Conservation (phyloP, 2,329 filamentous ascomycete species). For the Penicillium sp. region DNA sequence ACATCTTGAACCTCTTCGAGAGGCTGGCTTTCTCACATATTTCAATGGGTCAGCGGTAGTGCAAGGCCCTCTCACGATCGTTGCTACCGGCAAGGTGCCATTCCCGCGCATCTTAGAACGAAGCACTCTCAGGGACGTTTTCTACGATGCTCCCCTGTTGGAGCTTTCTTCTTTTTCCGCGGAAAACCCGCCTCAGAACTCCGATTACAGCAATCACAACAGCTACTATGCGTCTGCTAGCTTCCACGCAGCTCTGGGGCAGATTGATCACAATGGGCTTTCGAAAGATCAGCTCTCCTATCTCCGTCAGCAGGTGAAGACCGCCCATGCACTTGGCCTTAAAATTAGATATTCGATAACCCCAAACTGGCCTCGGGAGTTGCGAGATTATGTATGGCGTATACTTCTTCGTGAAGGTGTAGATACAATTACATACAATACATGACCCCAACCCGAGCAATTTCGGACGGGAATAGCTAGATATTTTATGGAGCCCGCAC, state of each 20-base stretch:
- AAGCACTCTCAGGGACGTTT: not conserved
- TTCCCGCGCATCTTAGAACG: slow-evolving; percentile 1
- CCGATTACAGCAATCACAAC: not conserved
- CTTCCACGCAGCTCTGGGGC: not conserved
- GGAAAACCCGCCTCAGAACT: not conserved
- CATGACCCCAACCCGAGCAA: slow-evolving; percentile 18
- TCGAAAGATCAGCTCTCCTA: not conserved
- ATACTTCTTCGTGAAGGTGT: slow-evolving; percentile 17
- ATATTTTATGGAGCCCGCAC: not conserved
- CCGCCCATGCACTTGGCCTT: not conserved
- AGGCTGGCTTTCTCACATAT: slow-evolving; percentile 3
- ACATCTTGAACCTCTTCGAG: slow-evolving; percentile 1
- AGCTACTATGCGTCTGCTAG: slow-evolving; percentile 2
- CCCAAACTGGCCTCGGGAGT: not conserved
- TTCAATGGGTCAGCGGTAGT: slow-evolving; percentile 1
- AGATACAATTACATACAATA: slow-evolving; percentile 37
- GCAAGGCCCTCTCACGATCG: slow-evolving; percentile 7
- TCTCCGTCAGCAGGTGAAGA: not conserved
- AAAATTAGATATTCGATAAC: slow-evolving; percentile 1
- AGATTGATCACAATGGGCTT: not conserved
- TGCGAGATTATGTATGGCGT: slow-evolving; percentile 1
- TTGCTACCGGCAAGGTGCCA: slow-evolving; percentile 4
- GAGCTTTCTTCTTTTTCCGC: not conserved
- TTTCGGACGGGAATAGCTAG: not conserved
- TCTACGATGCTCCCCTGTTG: slow-evolving; percentile 2